A percentile compares a stretch with the other conserved stretches of the same genome.
Conservation (phyloP, 805 yeast species). For the Brettanomyces anomalus region DNA sequence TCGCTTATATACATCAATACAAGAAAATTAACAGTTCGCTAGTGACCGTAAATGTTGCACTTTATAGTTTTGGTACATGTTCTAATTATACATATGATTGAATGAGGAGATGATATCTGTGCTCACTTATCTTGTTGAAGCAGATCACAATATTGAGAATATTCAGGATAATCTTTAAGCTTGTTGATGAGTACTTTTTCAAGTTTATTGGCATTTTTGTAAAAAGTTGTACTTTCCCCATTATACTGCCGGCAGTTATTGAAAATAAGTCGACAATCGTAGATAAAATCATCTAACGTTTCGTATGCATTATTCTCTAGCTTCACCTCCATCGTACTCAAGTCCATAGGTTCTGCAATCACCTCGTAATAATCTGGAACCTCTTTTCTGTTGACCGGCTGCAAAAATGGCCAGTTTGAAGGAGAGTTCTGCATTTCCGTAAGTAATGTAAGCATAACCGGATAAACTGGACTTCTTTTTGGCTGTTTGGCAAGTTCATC, state of each 20-base stretch:
- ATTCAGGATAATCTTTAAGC: constrained; percentile 86
- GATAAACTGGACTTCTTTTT: constrained; percentile 88
- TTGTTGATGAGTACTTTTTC: constrained; percentile 82
- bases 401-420: constrained; percentile 95
- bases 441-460: constrained; percentile 80
- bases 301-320: constrained; percentile 88
- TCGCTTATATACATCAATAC: neutral
- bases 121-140: constrained; percentile 10
- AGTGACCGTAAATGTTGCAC: no score
- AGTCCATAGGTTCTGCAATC: constrained; percentile 96
- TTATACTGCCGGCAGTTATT: constrained; percentile 90
- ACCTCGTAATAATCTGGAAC: constrained; percentile 95
- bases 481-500: constrained; percentile 94
- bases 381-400: constrained; percentile 87
- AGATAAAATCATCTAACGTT: constrained; percentile 81
- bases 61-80: no score
- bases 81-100: no score
- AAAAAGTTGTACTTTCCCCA: constrained; percentile 90
- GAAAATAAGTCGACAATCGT: constrained; percentile 79
- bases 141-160: constrained; percentile 68
- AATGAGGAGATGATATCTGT: neutral
- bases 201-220: constrained; percentile 86
- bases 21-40: neutral
- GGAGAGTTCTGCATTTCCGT: constrained; percentile 91
- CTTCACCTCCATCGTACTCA: constrained; percentile 90